Conservation (phyloP, 352 stramenopile genomes). For the Pythium scleroteichum region DNA sequence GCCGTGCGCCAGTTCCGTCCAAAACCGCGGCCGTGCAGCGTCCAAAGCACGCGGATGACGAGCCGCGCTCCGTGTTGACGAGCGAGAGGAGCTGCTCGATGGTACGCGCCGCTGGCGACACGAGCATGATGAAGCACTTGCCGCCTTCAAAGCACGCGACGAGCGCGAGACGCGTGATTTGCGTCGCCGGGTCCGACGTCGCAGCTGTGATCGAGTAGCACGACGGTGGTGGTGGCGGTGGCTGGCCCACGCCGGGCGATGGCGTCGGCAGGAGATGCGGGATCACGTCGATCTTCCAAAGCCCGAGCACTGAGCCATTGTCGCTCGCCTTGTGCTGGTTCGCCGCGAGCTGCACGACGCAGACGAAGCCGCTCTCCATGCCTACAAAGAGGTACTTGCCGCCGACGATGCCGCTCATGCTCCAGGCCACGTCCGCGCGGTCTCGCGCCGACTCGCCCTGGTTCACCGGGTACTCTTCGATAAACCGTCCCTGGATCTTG, state of each 20-base stretch:
- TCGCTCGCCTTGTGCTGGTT: constrained; percentile 12
- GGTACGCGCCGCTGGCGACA: constrained; percentile 51
- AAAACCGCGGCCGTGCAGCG: constrained; percentile 52
- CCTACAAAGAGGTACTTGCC: constrained; percentile 70
- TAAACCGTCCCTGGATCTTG: constrained; percentile 33
- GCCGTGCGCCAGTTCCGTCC: constrained; percentile 43
- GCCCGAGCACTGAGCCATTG: constrained; percentile 30
- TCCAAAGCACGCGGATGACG: constrained; percentile 30
- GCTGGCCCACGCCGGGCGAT: constrained; percentile 7
- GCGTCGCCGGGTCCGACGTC: constrained; percentile 33
- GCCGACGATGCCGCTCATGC: constrained; percentile 48
- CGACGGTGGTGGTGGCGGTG: constrained; percentile 23
- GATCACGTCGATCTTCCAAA: constrained; percentile 83
- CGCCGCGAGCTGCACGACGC: constrained; percentile 54
- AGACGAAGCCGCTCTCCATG: constrained; percentile 73
- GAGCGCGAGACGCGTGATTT: constrained; percentile 44
- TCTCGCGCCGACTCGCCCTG: constrained; percentile 48
- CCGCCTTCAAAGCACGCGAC: constrained; percentile 75
- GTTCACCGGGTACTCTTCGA: constrained; percentile 64
- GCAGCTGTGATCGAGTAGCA: constrained; percentile 64
- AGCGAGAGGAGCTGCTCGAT: constrained; percentile 80
- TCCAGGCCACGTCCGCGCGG: constrained; percentile 46
- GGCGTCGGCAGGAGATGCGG: constrained; percentile 38
- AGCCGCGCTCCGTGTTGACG: constrained; percentile 55
- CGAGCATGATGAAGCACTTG: constrained; percentile 81